phyloP scores from a whole-genome alignment of 106 monocot genomes.

The Alisma plantagoaquatica region DNA sequence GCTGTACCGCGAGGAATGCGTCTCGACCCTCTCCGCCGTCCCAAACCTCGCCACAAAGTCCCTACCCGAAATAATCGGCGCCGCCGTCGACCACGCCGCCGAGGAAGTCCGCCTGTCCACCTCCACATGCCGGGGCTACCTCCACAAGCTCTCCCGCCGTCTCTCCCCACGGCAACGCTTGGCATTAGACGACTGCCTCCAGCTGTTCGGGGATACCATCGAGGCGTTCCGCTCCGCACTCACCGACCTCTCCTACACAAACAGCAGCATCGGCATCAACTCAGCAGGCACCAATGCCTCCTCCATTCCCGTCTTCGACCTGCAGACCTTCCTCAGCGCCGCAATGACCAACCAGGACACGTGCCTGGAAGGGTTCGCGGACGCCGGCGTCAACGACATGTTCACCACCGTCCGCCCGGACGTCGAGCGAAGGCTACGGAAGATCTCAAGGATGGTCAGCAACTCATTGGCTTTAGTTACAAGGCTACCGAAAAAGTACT shows the following conservation, averaged over 20 bases:
- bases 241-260: conserved; percentile 13
- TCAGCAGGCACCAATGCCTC: too few species aligned
- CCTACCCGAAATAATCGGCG: conserved; percentile 45
- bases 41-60: conserved; percentile 30
- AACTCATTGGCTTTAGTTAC: conserved; percentile 72
- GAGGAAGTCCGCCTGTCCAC: conserved; percentile 27
- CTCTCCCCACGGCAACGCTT: conserved; percentile 24
- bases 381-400: conserved; percentile 15
- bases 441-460: conserved; percentile 47
- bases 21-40: conserved; percentile 41
- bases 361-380: conserved; percentile 70
- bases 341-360: conserved; percentile 85
- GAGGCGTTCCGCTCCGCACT: conserved; percentile 28
- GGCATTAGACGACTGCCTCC: conserved; percentile 71
- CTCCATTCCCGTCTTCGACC: conserved; percentile 14
- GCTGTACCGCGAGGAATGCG: conserved; percentile 54
- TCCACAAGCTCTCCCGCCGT: conserved; percentile 5
- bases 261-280: too few species aligned
- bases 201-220: conserved; percentile 55
- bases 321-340: conserved; percentile 62
- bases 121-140: conserved; percentile 26
- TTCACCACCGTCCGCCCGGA: conserved; percentile 4
- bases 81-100: conserved; percentile 26
- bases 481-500: conserved; percentile 31
- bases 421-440: conserved; percentile 26